A percentile compares a stretch with the other conserved stretches of the same genome.
These are phyloP conservation scores for Aspergillus thermomutatus DNA, from an alignment of 2,329 filamentous ascomycete genomes.

Conservation along the genomic window DNA sequence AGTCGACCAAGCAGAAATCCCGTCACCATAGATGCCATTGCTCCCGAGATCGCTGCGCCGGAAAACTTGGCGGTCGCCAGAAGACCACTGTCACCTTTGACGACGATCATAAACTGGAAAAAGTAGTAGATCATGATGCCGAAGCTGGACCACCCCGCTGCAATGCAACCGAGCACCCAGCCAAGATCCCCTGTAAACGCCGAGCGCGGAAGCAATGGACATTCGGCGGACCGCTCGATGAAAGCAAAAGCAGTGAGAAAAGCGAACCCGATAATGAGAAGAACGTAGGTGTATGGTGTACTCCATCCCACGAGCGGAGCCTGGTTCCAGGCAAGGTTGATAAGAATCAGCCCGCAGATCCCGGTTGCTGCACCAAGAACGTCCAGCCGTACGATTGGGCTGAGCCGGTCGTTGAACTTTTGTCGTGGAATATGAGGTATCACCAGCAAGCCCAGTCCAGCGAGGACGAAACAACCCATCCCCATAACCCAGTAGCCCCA, in stretches of 20 bases:
- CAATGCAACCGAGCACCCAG: constrained; percentile 55
- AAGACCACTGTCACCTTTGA: constrained; percentile 22
- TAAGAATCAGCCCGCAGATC: constrained; percentile 55
- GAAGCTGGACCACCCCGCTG: constrained; percentile 53
- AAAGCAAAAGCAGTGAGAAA: constrained; percentile 55
- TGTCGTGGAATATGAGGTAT: constrained; percentile 17
- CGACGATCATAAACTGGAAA: constrained; percentile 47
- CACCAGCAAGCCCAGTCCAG: constrained; percentile 35
- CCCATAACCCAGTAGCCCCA: constrained; percentile 49
- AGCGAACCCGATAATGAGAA: constrained; percentile 56
- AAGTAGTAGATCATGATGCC: constrained; percentile 52
- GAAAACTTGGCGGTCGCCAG: constrained; percentile 22
- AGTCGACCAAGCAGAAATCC: constrained; percentile 29
- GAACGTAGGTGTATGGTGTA: constrained; percentile 53
- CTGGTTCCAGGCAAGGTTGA: constrained; percentile 68
- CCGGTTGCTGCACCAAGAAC: constrained; percentile 45
- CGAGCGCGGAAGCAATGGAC: constrained; percentile 58
- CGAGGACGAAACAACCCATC: constrained; percentile 33
- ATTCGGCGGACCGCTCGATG: constrained; percentile 45
- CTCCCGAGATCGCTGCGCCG: constrained; percentile 22
- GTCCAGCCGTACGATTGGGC: constrained; percentile 31
- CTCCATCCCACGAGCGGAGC: constrained; percentile 59
- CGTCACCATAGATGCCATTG: constrained; percentile 27
- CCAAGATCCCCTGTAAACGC: constrained; percentile 46
- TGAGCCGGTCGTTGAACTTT: not conserved